Evolutionary conservation across 768 basidiomycete genomes (phyloP).

Genomic region (Russula olivacea): DNA sequence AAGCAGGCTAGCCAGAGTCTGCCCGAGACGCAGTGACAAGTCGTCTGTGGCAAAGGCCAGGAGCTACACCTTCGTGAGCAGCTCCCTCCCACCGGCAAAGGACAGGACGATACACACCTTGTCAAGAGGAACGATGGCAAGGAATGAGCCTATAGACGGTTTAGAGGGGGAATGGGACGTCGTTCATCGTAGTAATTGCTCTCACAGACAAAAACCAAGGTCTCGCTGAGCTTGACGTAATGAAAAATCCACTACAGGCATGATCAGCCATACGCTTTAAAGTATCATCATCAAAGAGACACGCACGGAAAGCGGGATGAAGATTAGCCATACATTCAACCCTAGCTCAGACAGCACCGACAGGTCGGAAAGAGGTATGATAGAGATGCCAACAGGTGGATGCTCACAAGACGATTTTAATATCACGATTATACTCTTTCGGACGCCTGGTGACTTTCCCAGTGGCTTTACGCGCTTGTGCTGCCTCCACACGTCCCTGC

Average conservation of each 20-base stretch:
- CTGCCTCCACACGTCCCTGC: neutral
- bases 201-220: conserved; percentile 70
- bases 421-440: conserved; percentile 48
- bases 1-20: conserved; percentile 75
- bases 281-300: neutral
- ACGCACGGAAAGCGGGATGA: conserved; percentile 64
- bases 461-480: conserved; percentile 30
- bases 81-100: neutral
- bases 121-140: conserved; percentile 80
- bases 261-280: conserved; percentile 4
- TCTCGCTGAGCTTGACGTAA: conserved; percentile 50
- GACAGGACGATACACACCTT: conserved; percentile 42
- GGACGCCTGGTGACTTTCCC: conserved; percentile 42
- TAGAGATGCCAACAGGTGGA: neutral
- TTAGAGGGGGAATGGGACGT: neutral
- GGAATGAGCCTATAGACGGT: conserved; percentile 55
- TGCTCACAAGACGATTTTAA: conserved; percentile 51
- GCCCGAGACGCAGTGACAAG: conserved; percentile 72
- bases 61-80: conserved; percentile 38
- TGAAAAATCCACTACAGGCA: conserved; percentile 63
- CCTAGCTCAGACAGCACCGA: conserved; percentile 36
- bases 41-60: conserved; percentile 85
- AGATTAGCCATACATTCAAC: conserved; percentile 62
- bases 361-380: neutral
- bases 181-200: conserved; percentile 3